These are phyloP conservation scores for Podaxis rugospora DNA, from an alignment of 768 basidiomycete species.

Conservation along the genomic window DNA sequence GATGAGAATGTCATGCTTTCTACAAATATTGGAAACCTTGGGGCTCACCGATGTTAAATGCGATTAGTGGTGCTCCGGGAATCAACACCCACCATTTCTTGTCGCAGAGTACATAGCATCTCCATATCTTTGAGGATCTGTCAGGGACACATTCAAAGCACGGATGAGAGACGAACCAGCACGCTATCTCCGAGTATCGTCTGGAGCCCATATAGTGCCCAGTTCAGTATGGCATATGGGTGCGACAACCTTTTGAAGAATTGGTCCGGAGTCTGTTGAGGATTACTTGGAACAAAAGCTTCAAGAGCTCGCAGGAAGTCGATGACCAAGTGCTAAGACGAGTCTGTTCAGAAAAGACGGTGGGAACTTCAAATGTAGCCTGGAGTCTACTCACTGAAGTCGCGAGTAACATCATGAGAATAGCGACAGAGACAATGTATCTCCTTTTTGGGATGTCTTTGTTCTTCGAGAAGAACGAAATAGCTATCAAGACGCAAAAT, in stretches of 20 bases:
- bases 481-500: background rate
- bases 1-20: background rate
- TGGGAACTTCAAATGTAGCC: background rate
- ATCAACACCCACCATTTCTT: conserved; percentile 5
- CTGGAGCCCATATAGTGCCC: conserved; percentile 4
- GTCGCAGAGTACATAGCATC: conserved; percentile 7
- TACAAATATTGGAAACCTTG: background rate
- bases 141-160: background rate
- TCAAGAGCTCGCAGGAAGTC: conserved; percentile 6
- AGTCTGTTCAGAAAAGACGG: background rate
- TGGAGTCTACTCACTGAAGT: background rate
- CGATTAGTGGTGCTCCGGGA: background rate
- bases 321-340: conserved; percentile 1
- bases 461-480: background rate
- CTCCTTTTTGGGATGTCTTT: background rate
- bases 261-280: background rate
- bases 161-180: background rate
- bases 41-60: background rate
- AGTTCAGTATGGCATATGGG: conserved; percentile 5
- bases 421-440: background rate
- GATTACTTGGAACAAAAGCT: background rate
- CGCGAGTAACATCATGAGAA: conserved; percentile 4
- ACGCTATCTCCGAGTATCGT: conserved; percentile 7
- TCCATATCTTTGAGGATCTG: background rate
- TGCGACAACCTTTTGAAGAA: conserved; percentile 5